These are phyloP conservation scores for Mucor saturninus DNA, from an alignment of 371 early-diverging fungal genomes.

Conservation along the genomic window DNA sequence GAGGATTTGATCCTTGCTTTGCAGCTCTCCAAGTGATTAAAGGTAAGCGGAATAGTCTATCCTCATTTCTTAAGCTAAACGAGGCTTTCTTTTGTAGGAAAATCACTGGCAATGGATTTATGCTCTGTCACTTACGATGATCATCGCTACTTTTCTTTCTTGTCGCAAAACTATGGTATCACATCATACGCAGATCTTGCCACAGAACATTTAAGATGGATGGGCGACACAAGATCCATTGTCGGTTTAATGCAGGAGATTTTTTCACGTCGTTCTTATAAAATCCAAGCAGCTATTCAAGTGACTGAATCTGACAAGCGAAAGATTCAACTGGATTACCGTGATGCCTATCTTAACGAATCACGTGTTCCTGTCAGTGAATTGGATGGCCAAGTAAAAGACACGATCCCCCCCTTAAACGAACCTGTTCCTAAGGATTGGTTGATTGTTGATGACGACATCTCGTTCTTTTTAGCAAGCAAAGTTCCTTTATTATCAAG, in stretches of 20 bases:
- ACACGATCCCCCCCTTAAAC: conserved; percentile 41
- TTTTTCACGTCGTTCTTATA: conserved; percentile 46
- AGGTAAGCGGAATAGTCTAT: conserved; percentile 32
- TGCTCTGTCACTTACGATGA: conserved; percentile 65
- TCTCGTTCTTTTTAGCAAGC: conserved; percentile 54
- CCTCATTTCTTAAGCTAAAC: background rate
- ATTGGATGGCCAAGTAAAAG: conserved; percentile 8
- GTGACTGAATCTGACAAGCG: conserved; percentile 53
- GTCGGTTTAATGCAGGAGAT: conserved; percentile 58
- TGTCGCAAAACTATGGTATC: conserved; percentile 68
- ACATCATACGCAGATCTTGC: conserved; percentile 67
- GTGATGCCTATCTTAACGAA: conserved; percentile 1
- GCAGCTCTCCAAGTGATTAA: conserved; percentile 63
- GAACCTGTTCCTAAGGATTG: conserved; percentile 57
- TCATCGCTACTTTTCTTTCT: conserved; percentile 60
- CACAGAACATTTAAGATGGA: conserved; percentile 68
- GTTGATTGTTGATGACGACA: conserved; percentile 53
- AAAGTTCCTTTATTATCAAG: conserved; percentile 62
- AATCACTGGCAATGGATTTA: conserved; percentile 57
- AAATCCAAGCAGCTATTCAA: conserved; percentile 52
- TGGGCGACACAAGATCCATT: conserved; percentile 64
- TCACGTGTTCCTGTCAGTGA: conserved; percentile 7
- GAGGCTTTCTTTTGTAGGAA: conserved; percentile 20
- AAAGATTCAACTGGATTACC: conserved; percentile 40
- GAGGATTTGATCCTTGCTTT: conserved; percentile 53